Percentiles rank a stretch among this genome's conserved stretches.
phyloP scores from a whole-genome alignment of 768 basidiomycete genomes.

The Kondoa malvinella region DNA sequence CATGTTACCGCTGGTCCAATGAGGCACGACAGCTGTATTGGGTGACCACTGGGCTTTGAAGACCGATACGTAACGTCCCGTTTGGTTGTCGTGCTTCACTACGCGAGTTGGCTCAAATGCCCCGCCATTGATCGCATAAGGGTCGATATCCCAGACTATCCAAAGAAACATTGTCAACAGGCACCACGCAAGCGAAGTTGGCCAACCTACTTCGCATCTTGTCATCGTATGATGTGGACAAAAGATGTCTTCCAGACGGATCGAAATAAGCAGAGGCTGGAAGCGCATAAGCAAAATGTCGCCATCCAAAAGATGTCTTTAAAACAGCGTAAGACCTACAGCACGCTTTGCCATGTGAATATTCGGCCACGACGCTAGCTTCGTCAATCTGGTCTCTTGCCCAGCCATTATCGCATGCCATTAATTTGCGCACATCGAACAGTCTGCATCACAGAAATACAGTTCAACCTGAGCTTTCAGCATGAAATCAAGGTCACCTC shows the following conservation, averaged over 20 bases:
- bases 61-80: constrained; percentile 35
- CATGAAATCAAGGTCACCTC: constrained; percentile 1
- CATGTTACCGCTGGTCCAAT: constrained; percentile 35
- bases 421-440: constrained; percentile 21
- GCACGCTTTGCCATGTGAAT: constrained; percentile 24
- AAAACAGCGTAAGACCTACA: constrained; percentile 8
- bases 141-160: constrained; percentile 30
- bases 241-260: constrained; percentile 32
- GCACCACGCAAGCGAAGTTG: background rate
- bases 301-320: too few species aligned
- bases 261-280: constrained; percentile 35
- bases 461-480: background rate
- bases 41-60: constrained; percentile 35
- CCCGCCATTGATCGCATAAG: constrained; percentile 19
- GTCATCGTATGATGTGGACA: constrained; percentile 36
- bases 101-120: constrained; percentile 12
- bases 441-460: constrained; percentile 13
- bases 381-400: constrained; percentile 16
- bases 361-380: constrained; percentile 21
- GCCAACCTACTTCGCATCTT: constrained; percentile 29
- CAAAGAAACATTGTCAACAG: constrained; percentile 16
- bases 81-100: constrained; percentile 34
- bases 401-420: constrained; percentile 3
- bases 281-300: constrained; percentile 30
- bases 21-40: constrained; percentile 29